These are phyloP conservation scores for Vitis rotundifolia DNA, from an alignment of 164 flowering plant species.

Conservation along the genomic window DNA sequence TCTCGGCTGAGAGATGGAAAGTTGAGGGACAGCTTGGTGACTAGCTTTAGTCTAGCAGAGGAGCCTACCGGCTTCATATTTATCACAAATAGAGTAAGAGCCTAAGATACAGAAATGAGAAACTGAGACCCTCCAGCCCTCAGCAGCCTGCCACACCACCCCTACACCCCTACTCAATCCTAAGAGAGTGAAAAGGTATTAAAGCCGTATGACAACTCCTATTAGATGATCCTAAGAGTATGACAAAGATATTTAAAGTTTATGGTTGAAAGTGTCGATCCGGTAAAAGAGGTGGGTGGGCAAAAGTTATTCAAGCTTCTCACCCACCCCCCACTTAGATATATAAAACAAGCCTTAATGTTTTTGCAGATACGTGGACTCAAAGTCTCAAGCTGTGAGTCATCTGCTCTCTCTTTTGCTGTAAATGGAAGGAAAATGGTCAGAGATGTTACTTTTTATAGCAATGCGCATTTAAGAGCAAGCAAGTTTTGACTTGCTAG, in stretches of 20 bases:
- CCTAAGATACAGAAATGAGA: slow-evolving; percentile 13
- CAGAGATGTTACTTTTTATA: slow-evolving; percentile 17
- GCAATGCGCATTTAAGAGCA: slow-evolving; percentile 20
- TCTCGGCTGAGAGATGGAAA: neutral
- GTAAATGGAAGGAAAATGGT: slow-evolving; percentile 2
- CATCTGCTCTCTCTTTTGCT: slow-evolving; percentile 5
- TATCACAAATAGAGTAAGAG: slow-evolving; percentile 15
- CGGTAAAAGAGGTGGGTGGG: too few relatives aligned
- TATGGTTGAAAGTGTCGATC: too few relatives aligned
- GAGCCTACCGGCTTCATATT: slow-evolving; percentile 5
- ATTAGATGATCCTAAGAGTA: too few relatives aligned
- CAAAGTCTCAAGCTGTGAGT: too few relatives aligned
- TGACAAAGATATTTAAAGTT: too few relatives aligned
- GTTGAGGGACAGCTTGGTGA: slow-evolving; percentile 1
- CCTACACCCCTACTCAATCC: neutral
- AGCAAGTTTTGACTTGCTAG: slow-evolving; percentile 16
- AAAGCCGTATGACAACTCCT: too few relatives aligned
- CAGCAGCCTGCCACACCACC: neutral
- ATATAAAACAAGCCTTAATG: too few relatives aligned
- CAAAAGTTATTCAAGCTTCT: too few relatives aligned
- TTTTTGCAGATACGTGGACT: too few relatives aligned
- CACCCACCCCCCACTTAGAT: too few relatives aligned
- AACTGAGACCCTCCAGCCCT: neutral
- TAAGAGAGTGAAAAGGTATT: too few relatives aligned
- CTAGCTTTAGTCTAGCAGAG: neutral